Base-by-base conservation (phyloP, 768 basidiomycete species). In the Amanita molliuscula region DNA sequence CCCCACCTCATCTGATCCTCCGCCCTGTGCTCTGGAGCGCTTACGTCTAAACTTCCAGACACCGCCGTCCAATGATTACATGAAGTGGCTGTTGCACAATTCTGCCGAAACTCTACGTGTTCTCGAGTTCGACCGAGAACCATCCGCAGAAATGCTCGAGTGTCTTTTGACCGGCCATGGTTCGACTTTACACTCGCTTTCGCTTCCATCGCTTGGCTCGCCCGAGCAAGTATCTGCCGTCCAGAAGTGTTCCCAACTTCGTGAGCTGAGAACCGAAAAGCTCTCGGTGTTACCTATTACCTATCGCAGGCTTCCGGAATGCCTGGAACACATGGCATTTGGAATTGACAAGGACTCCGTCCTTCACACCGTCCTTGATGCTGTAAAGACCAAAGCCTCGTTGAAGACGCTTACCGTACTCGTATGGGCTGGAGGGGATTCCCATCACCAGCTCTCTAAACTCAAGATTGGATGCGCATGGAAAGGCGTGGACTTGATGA, bases 11-110 rank as follows among this genome's bases (percentile, higher is more conserved):
- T 61, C 68, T 26, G 62, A 62, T 28, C 75, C 79, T 1, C 73
- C 73, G 53, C 67, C 73, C 3, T 69, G 70, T 56, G 63, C 71
- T 10, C 70, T 84, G 23, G 59, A 73, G 47, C 68, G 74, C 56
- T 67, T 88, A 35, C 72, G 75, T 51, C 70, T 84, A 65, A 83
- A 84, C 64, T 79, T 81, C 62, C 83, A 84, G 59, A 61, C 67
- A n/a, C 63, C 76, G 6, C 81, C 82, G 18, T 74, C 79, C 2
- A 59, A 76, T 41, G 79, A 82, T 31, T 81, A 86, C 62, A 65
- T 84, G 56, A 68, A 74, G 33, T 86, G 84, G 85, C 76, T 88
- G 50, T 77, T 86, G 21, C 74, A 77, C 57, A 70, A 76, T 50
- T 82, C 82, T 29, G 55, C 63, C 20, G 61, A 61, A 38, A 69